Evolutionary conservation across 345 rosid species (phyloP), one percentile per base, ranked within the genome.

Genomic region (Gossypium australe): DNA sequence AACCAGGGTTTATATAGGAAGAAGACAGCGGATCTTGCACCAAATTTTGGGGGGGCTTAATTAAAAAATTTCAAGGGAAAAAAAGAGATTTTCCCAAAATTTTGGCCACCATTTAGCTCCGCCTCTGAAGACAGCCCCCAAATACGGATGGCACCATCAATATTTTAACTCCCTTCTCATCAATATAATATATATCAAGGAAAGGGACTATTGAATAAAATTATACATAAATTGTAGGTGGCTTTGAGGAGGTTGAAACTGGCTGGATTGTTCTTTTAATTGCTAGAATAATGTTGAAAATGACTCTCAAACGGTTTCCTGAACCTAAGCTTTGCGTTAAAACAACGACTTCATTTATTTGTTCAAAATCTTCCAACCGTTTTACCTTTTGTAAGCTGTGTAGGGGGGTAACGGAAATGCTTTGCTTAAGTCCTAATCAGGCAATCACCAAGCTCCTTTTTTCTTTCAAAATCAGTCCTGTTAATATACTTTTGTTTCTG

Each of bases 291-390:
- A 38, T 72, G 29, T 58, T 16, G 67, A 72, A 29, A 59, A 45
- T 10, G 47, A 58, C 67, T 44, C 2, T 14, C 25, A 9, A 43
- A 59, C 53, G 70, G 20, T 71, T 29, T 17, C 52, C 13, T 12
- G 34, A 67, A 8, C 29, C 29, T 64, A 63, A 9, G 68, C 14
- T 64, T 41, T 34, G 68, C 68, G 2, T 64, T 41, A 17, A 4
- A 25, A 41, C 51, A 56, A 73, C 41, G 65, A 64, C 4, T 61
- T 62, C 63, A 76, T 63, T 11, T 53, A 59, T 78, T 76, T 8
- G 83, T 60, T 84, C 78, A 75, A 71, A 34, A 76, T 71, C 47
- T 78, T 68, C 41, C 76, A 79, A 78, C 66, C 78, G 65, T 14
- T 48, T 29, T 61, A 41, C 70, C 9, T 3, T 75, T 52, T 17